These are phyloP conservation scores for Monosporozyma yasuniensis DNA, from an alignment of 805 yeast species.

Conservation along the genomic window DNA sequence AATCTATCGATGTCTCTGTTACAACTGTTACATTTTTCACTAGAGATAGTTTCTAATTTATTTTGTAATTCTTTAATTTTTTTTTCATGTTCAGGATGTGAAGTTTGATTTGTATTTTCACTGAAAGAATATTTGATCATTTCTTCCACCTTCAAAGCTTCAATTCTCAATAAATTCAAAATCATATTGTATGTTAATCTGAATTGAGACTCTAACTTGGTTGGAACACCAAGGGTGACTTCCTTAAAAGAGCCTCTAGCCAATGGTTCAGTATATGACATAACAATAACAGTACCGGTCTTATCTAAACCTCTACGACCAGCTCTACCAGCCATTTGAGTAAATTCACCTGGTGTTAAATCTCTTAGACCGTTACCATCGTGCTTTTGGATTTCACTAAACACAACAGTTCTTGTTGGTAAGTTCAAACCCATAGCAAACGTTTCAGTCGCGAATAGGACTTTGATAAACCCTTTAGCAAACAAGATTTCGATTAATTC, in stretches of 20 bases:
- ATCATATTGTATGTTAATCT: slow-evolving; percentile 94
- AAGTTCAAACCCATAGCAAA: slow-evolving; percentile 97
- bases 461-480: slow-evolving; percentile 77
- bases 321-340: slow-evolving; percentile 98
- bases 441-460: slow-evolving; percentile 93
- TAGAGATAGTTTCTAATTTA: slow-evolving; percentile 34
- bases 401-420: slow-evolving; percentile 94
- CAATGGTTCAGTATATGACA: slow-evolving; percentile 68
- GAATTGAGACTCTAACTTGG: slow-evolving; percentile 85
- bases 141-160: slow-evolving; percentile 93
- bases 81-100: slow-evolving; percentile 78
- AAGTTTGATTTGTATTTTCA: slow-evolving; percentile 78
- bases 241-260: slow-evolving; percentile 55
- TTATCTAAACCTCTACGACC: slow-evolving; percentile 94
- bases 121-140: slow-evolving; percentile 94
- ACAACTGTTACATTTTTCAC: slow-evolving; percentile 30
- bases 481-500: slow-evolving; percentile 89
- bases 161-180: slow-evolving; percentile 80
- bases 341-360: slow-evolving; percentile 89
- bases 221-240: slow-evolving; percentile 81
- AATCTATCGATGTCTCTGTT: slow-evolving; percentile 37
- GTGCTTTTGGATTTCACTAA: slow-evolving; percentile 76
- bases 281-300: slow-evolving; percentile 89
- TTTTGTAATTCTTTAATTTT: slow-evolving; percentile 46
- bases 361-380: slow-evolving; percentile 81